A percentile compares a stretch with the other conserved stretches of the same genome.
Evolutionary conservation across 1,284 basidiomycete genomes (phyloP).

Genomic region (Quambalaria eucalypti): DNA sequence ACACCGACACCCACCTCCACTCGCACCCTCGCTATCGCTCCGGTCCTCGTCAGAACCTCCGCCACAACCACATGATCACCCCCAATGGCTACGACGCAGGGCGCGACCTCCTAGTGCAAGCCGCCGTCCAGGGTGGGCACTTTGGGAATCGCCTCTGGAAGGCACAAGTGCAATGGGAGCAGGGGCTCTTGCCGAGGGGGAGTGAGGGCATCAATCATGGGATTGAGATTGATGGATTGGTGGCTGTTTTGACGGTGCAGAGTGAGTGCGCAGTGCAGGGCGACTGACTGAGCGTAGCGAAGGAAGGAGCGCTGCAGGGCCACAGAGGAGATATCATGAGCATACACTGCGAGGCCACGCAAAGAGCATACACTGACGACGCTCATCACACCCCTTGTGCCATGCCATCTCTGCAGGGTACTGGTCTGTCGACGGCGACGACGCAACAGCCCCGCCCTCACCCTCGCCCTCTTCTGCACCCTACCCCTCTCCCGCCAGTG

Average conservation of each 20-base stretch:
- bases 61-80: conserved; percentile 42
- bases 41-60: conserved; percentile 15
- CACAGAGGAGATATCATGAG: too few species aligned
- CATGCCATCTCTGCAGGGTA: too few species aligned
- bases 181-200: conserved; percentile 25
- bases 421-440: too few species aligned
- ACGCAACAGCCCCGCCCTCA: too few species aligned
- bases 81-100: conserved; percentile 46
- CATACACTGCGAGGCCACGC: too few species aligned
- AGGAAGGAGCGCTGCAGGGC: background rate
- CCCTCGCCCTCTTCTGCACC: too few species aligned
- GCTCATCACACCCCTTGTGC: too few species aligned
- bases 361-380: too few species aligned
- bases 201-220: conserved; percentile 44
- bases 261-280: background rate
- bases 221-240: conserved; percentile 39
- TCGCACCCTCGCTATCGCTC: background rate
- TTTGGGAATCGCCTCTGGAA: conserved; percentile 42
- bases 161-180: conserved; percentile 39
- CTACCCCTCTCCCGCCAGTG: too few species aligned
- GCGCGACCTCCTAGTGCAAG: conserved; percentile 38
- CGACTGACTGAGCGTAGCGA: background rate
- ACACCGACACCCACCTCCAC: background rate
- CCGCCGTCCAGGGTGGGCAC: conserved; percentile 32
- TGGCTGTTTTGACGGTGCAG: conserved; percentile 36